phyloP scores from a whole-genome alignment of 2,329 filamentous ascomycete species.

The Penicillium sp. region DNA sequence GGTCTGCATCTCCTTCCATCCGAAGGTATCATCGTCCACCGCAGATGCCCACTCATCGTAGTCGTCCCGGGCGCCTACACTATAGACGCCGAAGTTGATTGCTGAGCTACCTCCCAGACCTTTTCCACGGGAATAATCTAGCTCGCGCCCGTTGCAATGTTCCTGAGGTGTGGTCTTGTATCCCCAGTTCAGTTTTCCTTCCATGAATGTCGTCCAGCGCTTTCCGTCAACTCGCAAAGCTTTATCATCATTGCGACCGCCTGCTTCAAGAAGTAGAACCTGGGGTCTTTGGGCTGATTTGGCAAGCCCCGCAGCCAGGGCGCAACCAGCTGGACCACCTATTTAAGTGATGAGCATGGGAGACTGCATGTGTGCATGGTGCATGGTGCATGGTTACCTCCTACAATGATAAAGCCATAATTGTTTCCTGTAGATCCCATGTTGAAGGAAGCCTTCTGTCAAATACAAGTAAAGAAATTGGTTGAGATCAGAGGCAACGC shows the following conservation, averaged over 20 bases:
- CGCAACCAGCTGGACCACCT: conserved; percentile 61
- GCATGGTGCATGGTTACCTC: conserved; percentile 8
- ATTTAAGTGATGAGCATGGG: not conserved
- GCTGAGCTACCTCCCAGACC: conserved; percentile 53
- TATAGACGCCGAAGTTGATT: conserved; percentile 57
- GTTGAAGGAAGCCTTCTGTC: not conserved
- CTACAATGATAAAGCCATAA: conserved; percentile 22
- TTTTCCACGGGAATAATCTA: conserved; percentile 52
- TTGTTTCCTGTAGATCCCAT: conserved; percentile 1
- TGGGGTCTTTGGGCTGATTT: conserved; percentile 47
- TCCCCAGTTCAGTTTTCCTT: conserved; percentile 51
- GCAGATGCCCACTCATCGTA: conserved; percentile 60
- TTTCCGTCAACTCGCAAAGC: conserved; percentile 53
- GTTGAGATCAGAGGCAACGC: no score
- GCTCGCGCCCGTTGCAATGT: conserved; percentile 43
- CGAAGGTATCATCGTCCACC: conserved; percentile 55
- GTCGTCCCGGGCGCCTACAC: conserved; percentile 57
- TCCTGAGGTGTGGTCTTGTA: conserved; percentile 52
- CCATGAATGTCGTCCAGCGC: conserved; percentile 53
- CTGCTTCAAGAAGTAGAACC: conserved; percentile 62
- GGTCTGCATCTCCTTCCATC: conserved; percentile 53
- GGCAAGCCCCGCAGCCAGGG: conserved; percentile 55
- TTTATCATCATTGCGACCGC: conserved; percentile 49
- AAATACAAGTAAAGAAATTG: not conserved
- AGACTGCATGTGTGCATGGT: not conserved